Evolutionary conservation across 352 stramenopile genomes (phyloP), one percentile per base, ranked within the genome.

Genomic region (Peronospora farinosa): DNA sequence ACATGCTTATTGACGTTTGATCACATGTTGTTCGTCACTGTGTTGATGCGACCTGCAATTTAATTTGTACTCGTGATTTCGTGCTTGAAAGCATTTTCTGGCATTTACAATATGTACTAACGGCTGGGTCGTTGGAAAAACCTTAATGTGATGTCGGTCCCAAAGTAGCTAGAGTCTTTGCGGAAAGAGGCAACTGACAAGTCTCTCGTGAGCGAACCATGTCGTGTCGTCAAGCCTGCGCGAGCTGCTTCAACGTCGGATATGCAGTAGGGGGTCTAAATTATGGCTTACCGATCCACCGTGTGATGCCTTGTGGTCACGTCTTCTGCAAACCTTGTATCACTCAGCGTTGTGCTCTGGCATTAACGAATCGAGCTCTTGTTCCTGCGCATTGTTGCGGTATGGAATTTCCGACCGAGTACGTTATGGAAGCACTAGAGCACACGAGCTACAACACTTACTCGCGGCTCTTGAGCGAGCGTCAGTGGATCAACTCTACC

Each of bases 321-420:
- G 47, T 57, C 13, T 69, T 57, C 35, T 69, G 57, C 21, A 28
- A 59, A n/a, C 15, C 48, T 2, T 69, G 61, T n/a, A 50, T 69
- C 42, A 23, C 44, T 16, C 57, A 60, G 48, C 57, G 60, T 30
- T 73, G 57, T 35, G 50, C 44, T 6, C 16, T 73, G 39, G 65
- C 45, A 16, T 21, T 85, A 3, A 36, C 45, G 15, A 65, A 89
- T 40, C 67, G 78, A 0, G 37, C 57, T 5, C 37, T 67, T 8
- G 51, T 74, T 31, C 78, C 74, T 28, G 63, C 68, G 27, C 75
- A 78, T 28, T 89, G 74, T 61, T 89, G 75, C 46, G 65, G 67
- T 7, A 49, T 69, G 21, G 74, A 89, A 23, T 78, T 84, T 36
- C 78, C 75, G 0, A 63, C 47, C 19, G 78, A 72, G 39, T 62